phyloP scores from a whole-genome alignment of 306 rosid genomes.

The Vachellia collinsii region DNA sequence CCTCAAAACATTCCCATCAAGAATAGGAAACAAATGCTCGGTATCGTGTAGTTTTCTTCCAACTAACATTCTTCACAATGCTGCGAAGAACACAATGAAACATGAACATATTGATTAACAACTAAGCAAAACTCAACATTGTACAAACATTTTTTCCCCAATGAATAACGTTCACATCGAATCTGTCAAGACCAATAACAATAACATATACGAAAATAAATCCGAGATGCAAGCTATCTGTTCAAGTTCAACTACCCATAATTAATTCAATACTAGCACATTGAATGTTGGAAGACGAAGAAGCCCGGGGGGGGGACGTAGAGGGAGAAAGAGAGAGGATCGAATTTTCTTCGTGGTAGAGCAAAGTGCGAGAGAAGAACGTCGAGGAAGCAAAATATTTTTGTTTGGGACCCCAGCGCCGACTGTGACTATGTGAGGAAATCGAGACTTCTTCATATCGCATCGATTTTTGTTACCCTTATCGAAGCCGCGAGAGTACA shows the following conservation, averaged over 20 bases:
- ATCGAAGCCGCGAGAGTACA: conserved; percentile 31
- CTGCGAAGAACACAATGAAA: not conserved
- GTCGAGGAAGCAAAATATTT: not conserved
- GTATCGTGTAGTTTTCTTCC: not conserved
- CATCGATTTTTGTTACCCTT: conserved; percentile 23
- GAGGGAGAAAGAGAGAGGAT: conserved; percentile 12
- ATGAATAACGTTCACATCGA: not conserved
- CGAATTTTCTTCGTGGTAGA: not conserved
- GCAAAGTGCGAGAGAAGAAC: conserved; percentile 3
- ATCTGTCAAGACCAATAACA: conserved; percentile 9
- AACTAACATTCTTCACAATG: conserved; percentile 9
- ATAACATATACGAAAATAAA: conserved; percentile 28
- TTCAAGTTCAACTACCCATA: conserved; percentile 35
- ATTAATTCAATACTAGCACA: conserved; percentile 12
- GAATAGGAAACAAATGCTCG: conserved; percentile 4
- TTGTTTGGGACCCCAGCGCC: conserved; percentile 36
- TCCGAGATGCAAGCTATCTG: not conserved
- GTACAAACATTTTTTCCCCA: not conserved
- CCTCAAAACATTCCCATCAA: conserved; percentile 22
- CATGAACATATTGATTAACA: conserved; percentile 1
- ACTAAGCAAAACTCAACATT: not conserved
- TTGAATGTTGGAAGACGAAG: conserved; percentile 43
- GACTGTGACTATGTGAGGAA: not conserved
- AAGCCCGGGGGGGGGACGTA: too few relatives aligned
- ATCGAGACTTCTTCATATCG: not conserved